Base-by-base conservation (phyloP, 352 stramenopile genomes). In the Pythium phragmiticola region DNA sequence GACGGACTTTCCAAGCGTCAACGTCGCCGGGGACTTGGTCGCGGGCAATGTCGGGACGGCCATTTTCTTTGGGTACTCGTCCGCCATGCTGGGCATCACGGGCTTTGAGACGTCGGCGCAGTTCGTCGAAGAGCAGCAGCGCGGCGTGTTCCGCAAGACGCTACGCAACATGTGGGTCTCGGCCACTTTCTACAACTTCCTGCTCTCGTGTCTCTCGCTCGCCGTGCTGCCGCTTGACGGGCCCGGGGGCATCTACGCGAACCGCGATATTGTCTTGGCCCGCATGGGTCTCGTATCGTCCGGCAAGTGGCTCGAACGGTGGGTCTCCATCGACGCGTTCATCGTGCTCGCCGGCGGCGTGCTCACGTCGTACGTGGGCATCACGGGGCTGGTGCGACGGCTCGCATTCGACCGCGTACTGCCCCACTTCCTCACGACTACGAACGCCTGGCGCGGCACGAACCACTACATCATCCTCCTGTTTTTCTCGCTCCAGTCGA, bases 81-180 rank as follows among this genome's bases (percentile, higher is more conserved):
- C 85, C 6, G 93, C 93, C 16, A 98, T 98, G 89, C 87, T 98
- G 17, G 94, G 94, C 50, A 96, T 98, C 68, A 97, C 87, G 17
- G 94, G 94, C 19, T 98, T 98, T 58, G 94, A 98, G 72, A 96
- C 88, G 4, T 97, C 87, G 45, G 96, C 90, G 19, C 92, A 98
- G 72, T 98, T 98, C 75, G 90, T 98, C 17, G 88, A 98, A 73
- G 91, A 98, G 65, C 92, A 98, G 63, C 89, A 82, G 16, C 77
- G 93, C n/a, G 92, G 93, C 16, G 93, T 98, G 14, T 98, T 98
- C 71, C 84, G 87, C 12, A 97, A 97, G 74, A 98, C 92, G 21
- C 75, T 98, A 46, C 68, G 92, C 80, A 97, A 97, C 64, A 98
- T 98, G 92, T 98, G 92, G 92, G 94, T 98, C 5, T 81, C 90